phyloP scores from a whole-genome alignment of 495 filamentous ascomycete genomes.

The Podospora sp. region DNA sequence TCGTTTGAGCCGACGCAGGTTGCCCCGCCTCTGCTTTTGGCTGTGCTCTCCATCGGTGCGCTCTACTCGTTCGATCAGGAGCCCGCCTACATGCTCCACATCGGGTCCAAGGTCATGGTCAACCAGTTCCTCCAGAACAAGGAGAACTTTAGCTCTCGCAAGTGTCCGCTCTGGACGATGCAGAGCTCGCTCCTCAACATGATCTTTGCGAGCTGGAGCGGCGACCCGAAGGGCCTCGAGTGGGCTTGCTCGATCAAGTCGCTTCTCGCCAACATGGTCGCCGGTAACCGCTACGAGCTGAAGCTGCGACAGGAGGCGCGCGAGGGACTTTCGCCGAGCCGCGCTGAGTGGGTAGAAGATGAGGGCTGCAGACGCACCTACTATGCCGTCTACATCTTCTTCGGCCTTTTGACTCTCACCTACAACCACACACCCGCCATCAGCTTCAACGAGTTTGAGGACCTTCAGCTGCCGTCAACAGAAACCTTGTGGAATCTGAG shows the following conservation, averaged over 20 bases:
- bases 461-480: conserved; percentile 86
- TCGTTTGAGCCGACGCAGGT: conserved; percentile 81
- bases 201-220: conserved; percentile 99
- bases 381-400: conserved; percentile 99
- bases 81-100: conserved; percentile 93
- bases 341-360: conserved; percentile 94
- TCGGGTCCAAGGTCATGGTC: conserved; percentile 93
- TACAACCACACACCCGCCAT: conserved; percentile 98
- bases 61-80: conserved; percentile 97
- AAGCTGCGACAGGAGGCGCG: conserved; percentile 89
- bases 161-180: conserved; percentile 97
- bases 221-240: conserved; percentile 94
- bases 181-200: conserved; percentile 95
- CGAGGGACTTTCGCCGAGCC: conserved; percentile 71
- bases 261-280: conserved; percentile 96
- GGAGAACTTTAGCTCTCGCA: conserved; percentile 97
- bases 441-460: conserved; percentile 97
- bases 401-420: conserved; percentile 90
- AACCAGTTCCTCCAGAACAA: conserved; percentile 97
- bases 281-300: conserved; percentile 93
- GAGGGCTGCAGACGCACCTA: conserved; percentile 96
- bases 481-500: conserved; percentile 94
- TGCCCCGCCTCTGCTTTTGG: conserved; percentile 80
- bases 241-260: conserved; percentile 99
- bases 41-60: conserved; percentile 93